Conservation (phyloP, 352 stramenopile genomes). For the Pythium aristosporum region DNA sequence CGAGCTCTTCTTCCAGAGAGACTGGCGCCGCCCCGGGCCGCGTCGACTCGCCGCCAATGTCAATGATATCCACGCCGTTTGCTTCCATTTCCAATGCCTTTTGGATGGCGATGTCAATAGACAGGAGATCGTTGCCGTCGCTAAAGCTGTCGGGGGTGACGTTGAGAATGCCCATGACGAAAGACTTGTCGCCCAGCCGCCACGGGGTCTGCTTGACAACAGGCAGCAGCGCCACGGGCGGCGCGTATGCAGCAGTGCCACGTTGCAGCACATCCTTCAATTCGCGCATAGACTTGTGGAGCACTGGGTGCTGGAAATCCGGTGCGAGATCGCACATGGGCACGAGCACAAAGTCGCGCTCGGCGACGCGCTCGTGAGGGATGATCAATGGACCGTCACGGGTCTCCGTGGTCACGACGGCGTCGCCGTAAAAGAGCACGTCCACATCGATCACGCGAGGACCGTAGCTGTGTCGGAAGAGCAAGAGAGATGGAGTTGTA, state of each 20-base stretch:
- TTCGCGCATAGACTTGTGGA: conserved; percentile 69
- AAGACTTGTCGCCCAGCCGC: conserved; percentile 63
- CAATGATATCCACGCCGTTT: conserved; percentile 93
- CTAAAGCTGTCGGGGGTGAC: conserved; percentile 99
- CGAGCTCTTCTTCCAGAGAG: conserved; percentile 88
- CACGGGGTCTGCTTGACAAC: conserved; percentile 43
- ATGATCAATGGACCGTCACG: conserved; percentile 83
- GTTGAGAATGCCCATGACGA: conserved; percentile 99
- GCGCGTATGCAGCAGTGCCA: conserved; percentile 29
- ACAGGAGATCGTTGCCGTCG: conserved; percentile 47
- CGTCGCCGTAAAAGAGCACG: conserved; percentile 92
- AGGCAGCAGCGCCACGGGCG: conserved; percentile 54
- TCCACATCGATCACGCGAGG: conserved; percentile 95
- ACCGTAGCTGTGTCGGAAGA: conserved; percentile 69
- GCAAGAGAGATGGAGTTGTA: neutral
- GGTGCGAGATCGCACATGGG: conserved; percentile 93
- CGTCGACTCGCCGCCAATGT: conserved; percentile 99
- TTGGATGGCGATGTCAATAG: conserved; percentile 60
- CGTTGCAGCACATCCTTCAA: conserved; percentile 49
- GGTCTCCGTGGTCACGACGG: conserved; percentile 66
- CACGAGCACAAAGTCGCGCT: conserved; percentile 97
- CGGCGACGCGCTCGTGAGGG: conserved; percentile 92
- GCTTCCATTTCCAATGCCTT: conserved; percentile 88
- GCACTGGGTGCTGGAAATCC: conserved; percentile 72
- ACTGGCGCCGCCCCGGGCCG: conserved; percentile 93